Evolutionary conservation across 2,329 filamentous ascomycete species (phyloP), one percentile per base, ranked within the genome.

Genomic region (Penicillium psychrosexuale): DNA sequence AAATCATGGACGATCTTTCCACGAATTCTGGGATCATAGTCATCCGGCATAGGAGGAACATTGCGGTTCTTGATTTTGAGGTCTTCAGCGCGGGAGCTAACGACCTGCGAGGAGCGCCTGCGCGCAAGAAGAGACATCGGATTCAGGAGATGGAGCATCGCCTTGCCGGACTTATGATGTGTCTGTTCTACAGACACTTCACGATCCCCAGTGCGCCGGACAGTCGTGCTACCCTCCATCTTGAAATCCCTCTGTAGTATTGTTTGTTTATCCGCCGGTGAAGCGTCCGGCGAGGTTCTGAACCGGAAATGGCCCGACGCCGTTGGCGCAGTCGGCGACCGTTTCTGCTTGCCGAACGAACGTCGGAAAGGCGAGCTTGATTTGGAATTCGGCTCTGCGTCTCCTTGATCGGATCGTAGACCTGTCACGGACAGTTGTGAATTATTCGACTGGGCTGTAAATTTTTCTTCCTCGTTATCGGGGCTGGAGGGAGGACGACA

Each of bases 1-100:
- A 87, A 87, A 63, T 87, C 84, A 70, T 87, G 84, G 1, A 87
- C 78, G 22, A 84, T 79, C 46, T 81, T 84, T 17, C 84, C 84
- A 49, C 82, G 79, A 55, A 86, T 87, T 50, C 83, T 77, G 12
- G 84, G 83, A 61, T 86, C 83, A 63, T 84, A 86, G 62, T 85
- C 81, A 55, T 84, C 83, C 2, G 82, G 82, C 50, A 83, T 76
- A 2, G 80, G 77, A 49, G 78, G 75, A 17, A 81, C 72, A 47
- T 75, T 80, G 37, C 75, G 76, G 28, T 78, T 75, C 19, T 76
- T 78, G 31, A 80, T 75, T 7, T 78, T 77, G 17, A 77, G 71
- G 42, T 84, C 80, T 31, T 84, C 81, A 12, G 77, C 70, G 27
- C 78, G 76, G 28, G 72, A 63, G 31, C 76, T 77, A 15, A 79